phyloP scores from a whole-genome alignment of 352 stramenopile species.

The Phytophthora uliginosa region DNA sequence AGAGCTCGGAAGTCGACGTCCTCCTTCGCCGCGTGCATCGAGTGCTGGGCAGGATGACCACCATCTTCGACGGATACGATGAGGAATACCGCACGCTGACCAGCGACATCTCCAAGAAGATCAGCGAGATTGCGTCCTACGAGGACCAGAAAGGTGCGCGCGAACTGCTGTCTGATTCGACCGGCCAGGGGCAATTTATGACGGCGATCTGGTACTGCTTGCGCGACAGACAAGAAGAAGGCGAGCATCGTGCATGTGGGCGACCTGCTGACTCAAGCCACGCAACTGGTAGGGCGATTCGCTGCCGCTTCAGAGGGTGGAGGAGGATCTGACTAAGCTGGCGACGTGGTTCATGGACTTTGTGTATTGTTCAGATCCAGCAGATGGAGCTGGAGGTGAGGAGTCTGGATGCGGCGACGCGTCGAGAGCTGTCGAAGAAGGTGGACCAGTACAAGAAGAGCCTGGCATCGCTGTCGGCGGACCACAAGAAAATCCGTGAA shows the following conservation, averaged over 20 bases:
- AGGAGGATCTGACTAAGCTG: not conserved
- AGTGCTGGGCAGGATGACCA: conserved; percentile 69
- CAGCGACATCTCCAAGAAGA: conserved; percentile 91
- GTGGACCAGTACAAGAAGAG: conserved; percentile 93
- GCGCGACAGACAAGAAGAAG: conserved; percentile 86
- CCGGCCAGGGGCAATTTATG: not conserved
- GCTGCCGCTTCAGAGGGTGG: not conserved
- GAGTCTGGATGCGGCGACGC: conserved; percentile 80
- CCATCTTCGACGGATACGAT: conserved; percentile 92
- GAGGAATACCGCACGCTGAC: conserved; percentile 89
- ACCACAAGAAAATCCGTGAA: conserved; percentile 86
- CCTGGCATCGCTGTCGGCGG: conserved; percentile 79
- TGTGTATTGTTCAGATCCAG: conserved; percentile 66
- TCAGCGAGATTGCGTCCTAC: conserved; percentile 89
- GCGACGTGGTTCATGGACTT: not conserved
- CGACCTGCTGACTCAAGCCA: conserved; percentile 84
- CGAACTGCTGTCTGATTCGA: not conserved
- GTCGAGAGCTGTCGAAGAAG: conserved; percentile 90
- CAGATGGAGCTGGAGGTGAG: conserved; percentile 92
- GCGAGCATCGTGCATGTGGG: conserved; percentile 83
- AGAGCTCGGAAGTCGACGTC: not conserved
- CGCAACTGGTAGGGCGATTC: conserved; percentile 66
- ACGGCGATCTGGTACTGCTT: not conserved
- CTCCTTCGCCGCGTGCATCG: not conserved
- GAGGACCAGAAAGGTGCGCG: conserved; percentile 80